Conservation (phyloP, 805 yeast genomes). For the Monosporozyma siamensis region DNA sequence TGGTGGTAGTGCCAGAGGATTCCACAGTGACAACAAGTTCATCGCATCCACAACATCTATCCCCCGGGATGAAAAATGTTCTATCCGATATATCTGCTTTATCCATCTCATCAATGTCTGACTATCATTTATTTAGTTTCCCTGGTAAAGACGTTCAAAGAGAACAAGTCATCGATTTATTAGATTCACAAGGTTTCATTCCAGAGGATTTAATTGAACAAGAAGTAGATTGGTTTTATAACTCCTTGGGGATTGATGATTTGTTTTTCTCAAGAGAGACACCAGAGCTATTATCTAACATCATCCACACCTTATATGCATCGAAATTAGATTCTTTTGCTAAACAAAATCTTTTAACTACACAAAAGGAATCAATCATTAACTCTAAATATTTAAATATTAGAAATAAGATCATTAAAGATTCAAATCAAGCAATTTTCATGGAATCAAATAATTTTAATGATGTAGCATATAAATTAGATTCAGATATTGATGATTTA, state of each 20-base stretch:
- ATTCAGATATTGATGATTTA: slow-evolving; percentile 68
- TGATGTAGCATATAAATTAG: slow-evolving; percentile 40
- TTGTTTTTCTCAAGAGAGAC: slow-evolving; percentile 83
- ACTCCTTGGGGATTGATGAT: slow-evolving; percentile 80
- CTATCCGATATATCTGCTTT: slow-evolving; percentile 33
- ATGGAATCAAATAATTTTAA: slow-evolving; percentile 47
- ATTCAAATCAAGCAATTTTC: slow-evolving; percentile 79
- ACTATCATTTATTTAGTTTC: slow-evolving; percentile 69
- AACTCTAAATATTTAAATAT: slow-evolving; percentile 37
- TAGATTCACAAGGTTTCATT: slow-evolving; percentile 78
- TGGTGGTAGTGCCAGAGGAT: background rate
- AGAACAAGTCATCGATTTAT: slow-evolving; percentile 68
- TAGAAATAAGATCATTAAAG: slow-evolving; percentile 65
- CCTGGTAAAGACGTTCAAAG: slow-evolving; percentile 74
- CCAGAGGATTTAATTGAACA: slow-evolving; percentile 79
- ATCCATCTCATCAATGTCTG: slow-evolving; percentile 40
- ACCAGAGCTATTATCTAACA: slow-evolving; percentile 68
- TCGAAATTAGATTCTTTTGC: slow-evolving; percentile 88
- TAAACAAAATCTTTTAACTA: too few relatives aligned
- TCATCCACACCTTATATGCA: slow-evolving; percentile 82
- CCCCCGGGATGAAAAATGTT: slow-evolving; percentile 1
- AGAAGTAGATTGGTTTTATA: slow-evolving; percentile 87
- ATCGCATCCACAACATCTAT: background rate
- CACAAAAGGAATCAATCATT: slow-evolving; percentile 36
- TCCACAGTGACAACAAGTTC: too few relatives aligned